Evolutionary conservation across 805 yeast species (phyloP), one percentile per base, ranked within the genome.

Genomic region (Yarrowia hollandica): DNA sequence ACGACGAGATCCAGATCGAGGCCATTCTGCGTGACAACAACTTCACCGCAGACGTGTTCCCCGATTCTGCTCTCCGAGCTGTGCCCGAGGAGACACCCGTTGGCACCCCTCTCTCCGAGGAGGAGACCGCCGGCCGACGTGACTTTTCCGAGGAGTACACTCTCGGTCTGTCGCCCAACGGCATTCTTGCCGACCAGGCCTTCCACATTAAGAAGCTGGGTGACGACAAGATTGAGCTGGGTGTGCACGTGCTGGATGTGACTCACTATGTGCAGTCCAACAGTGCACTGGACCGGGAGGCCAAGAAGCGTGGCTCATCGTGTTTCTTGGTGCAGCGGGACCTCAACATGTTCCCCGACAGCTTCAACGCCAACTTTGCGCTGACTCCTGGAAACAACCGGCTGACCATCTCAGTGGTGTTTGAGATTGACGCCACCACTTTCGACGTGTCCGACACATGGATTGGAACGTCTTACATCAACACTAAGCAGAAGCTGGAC

Each of bases 291-390:
- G 99, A 94, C 68, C 84, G 91, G 62, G 90, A 92, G 69, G 87
- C 96, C 0, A 88, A 89, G 72, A 90, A 89, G 74, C 81, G 98
- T 69, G 90, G 95, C 1, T 82, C 92, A 4, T 84, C 96, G 7
- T 97, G 92, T 3, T 87, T 85, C 67, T 79, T 91, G 71, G 94
- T 95, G 12, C 96, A 91, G 69, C 81, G 80, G 62, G 77, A 79
- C 25, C 80, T 83, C 41, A 81, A 85, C 61, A 77, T 90, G 65
- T 79, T 85, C 64, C 96, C 97, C 8, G 74, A 75, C 41, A 79
- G 80, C 44, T 77, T 92, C 65, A 80, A 82, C 6, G 66, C 79
- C 21, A 72, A 82, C 34, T 66, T 66, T 12, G 83, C 90, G 2
- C 83, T 91, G 68, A 77, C 77, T 30, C 84, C 80, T 52, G 82